Percentiles rank a stretch among this genome's conserved stretches.
phyloP scores from a whole-genome alignment of 306 rosid species.

The Hippophae rhamnoides region DNA sequence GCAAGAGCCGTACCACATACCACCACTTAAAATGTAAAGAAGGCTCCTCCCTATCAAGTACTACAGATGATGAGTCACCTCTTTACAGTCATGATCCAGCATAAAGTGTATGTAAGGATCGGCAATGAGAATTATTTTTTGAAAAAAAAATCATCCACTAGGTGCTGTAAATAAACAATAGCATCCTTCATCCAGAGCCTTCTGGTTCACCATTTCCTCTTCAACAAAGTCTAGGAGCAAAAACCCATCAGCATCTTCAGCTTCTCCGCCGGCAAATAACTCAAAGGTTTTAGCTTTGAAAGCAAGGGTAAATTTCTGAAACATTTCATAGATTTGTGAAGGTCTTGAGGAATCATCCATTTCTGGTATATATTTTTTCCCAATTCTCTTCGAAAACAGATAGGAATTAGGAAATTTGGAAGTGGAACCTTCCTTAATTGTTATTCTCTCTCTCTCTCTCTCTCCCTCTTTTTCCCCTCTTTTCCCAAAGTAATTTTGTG shows the following conservation, averaged over 20 bases:
- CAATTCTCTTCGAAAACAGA: neutral
- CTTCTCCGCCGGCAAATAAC: constrained; percentile 62
- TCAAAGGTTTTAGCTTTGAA: constrained; percentile 86
- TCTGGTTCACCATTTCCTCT: constrained; percentile 78
- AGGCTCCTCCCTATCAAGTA: constrained; percentile 60
- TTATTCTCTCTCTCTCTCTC: too few relatives aligned
- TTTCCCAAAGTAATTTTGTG: too few relatives aligned
- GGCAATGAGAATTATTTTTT: constrained; percentile 46
- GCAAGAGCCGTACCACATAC: constrained; percentile 82
- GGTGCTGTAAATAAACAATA: constrained; percentile 70
- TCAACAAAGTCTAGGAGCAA: constrained; percentile 81
- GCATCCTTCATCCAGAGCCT: constrained; percentile 95
- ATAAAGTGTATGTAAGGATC: constrained; percentile 48
- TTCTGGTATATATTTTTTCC: constrained; percentile 34
- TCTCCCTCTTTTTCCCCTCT: too few relatives aligned
- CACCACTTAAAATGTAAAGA: constrained; percentile 89
- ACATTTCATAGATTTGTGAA: constrained; percentile 93
- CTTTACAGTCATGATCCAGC: constrained; percentile 50
- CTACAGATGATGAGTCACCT: constrained; percentile 38
- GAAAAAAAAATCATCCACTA: constrained; percentile 63
- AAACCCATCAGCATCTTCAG: constrained; percentile 58
- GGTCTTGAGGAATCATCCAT: constrained; percentile 53
- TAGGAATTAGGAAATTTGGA: neutral
- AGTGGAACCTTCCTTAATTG: too few relatives aligned
- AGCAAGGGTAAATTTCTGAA: constrained; percentile 87